Evolutionary conservation across 306 rosid genomes (phyloP).

Genomic region (Notholithocarpus densiflorus): DNA sequence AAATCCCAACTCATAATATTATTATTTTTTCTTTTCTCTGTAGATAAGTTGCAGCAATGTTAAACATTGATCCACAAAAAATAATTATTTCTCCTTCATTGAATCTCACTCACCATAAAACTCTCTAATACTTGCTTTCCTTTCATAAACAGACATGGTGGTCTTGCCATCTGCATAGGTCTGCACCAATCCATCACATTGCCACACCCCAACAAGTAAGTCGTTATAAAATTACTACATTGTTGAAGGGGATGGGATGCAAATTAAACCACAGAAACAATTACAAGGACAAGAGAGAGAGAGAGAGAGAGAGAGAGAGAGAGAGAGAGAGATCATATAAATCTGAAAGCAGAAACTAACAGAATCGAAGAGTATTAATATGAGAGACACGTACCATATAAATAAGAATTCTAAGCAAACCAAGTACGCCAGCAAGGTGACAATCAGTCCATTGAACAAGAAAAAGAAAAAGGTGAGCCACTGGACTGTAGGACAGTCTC

Average conservation of each 20-base stretch:
- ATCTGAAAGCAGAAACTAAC: not conserved
- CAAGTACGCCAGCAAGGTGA: conserved; percentile 80
- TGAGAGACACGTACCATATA: conserved; percentile 52
- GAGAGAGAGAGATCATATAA: not conserved
- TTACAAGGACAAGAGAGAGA: conserved; percentile 6
- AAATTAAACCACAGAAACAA: conserved; percentile 1
- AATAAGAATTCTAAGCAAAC: conserved; percentile 74
- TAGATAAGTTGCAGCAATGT: not conserved
- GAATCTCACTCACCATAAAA: conserved; percentile 66
- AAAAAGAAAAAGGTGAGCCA: conserved; percentile 67
- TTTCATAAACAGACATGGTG: conserved; percentile 75
- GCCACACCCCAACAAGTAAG: conserved; percentile 19
- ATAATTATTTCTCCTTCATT: not conserved
- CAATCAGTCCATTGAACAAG: conserved; percentile 92
- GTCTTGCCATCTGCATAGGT: conserved; percentile 78
- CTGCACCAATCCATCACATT: conserved; percentile 44
- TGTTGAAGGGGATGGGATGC: conserved; percentile 10
- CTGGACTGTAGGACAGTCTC: conserved; percentile 80
- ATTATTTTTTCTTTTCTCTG: not conserved
- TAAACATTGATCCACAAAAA: not conserved
- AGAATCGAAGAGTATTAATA: not conserved
- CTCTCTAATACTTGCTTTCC: conserved; percentile 79
- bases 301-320: not conserved
- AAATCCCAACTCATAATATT: conserved; percentile 6
- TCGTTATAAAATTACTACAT: conserved; percentile 1